These are phyloP conservation scores for Crithidia expoeki DNA, from an alignment of 208 protist genomes.

Conservation along the genomic window DNA sequence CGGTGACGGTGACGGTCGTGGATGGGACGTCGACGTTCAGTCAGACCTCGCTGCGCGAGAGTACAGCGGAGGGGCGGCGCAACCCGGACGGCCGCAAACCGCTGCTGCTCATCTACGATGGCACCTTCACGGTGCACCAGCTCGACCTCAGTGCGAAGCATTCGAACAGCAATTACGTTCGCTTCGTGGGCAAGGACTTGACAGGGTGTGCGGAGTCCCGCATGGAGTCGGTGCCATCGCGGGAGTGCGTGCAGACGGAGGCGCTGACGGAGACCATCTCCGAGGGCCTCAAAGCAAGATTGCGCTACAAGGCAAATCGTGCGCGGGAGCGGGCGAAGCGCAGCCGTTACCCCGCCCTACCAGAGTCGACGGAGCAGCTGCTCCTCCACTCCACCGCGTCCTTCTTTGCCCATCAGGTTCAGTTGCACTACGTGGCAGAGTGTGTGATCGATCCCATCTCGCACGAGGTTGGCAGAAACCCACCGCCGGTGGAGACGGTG, in stretches of 20 bases:
- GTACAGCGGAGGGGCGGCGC: neutral
- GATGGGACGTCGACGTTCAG: conserved; percentile 10
- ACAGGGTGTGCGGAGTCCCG: conserved; percentile 67
- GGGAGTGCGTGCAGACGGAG: conserved; percentile 84
- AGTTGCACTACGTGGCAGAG: conserved; percentile 80
- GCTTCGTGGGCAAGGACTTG: conserved; percentile 60
- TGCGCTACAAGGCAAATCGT: conserved; percentile 54
- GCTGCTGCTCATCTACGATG: conserved; percentile 56
- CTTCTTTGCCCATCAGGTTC: conserved; percentile 73
- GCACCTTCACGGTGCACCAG: conserved; percentile 69
- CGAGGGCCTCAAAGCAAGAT: conserved; percentile 38
- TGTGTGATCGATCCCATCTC: conserved; percentile 34
- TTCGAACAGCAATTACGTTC: conserved; percentile 68
- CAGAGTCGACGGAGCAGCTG: conserved; percentile 68
- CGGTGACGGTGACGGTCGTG: neutral
- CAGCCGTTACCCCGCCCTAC: conserved; percentile 66
- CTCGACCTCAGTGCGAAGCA: conserved; percentile 69
- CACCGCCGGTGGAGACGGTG: neutral
- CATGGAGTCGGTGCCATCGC: conserved; percentile 65
- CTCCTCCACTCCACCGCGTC: conserved; percentile 64
- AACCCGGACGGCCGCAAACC: neutral
- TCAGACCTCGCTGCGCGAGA: neutral
- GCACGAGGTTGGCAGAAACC: neutral
- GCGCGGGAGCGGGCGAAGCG: conserved; percentile 59
- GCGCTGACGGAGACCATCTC: conserved; percentile 79